Base-by-base conservation (phyloP, 2,329 filamentous ascomycete genomes). In the Phaeosphaeria sp. region DNA sequence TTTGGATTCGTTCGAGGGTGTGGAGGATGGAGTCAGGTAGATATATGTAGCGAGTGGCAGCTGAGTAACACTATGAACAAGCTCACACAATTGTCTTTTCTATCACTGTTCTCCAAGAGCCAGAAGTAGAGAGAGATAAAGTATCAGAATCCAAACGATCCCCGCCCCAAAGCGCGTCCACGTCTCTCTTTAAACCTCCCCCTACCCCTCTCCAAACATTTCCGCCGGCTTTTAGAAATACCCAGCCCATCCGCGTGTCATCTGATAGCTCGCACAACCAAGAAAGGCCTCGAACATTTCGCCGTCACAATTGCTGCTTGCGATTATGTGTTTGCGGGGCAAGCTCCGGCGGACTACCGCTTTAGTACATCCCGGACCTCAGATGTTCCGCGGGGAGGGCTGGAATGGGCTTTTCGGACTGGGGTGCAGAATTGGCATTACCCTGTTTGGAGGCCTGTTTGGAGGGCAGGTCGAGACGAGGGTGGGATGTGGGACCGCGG, bases 241-340 rank as follows among this genome's bases (percentile, higher is more conserved):
- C 30, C 25, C 25, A 27, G n/a, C 36, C 5, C n/a, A 4, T 41
- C 36, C 41, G 17, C 41, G 41, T 15, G 41, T 43, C 41, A 43
- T 43, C 41, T 43, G 41, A 43, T 18, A 43, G n/a, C 41, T 43
- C n/a, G 41, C 41, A 3, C 20, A 18, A 9, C 41, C n/a, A 18
- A 7, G 41, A 18, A 7, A 7, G 41, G 17, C 20, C 41, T 43
- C n/a, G 6, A n/a, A 36, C 11, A 27, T 30, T 54, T 27, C 43
- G 22, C 46, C 33, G 33, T 39, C 9, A 22, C 46, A 52, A 23
- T 39, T 17, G 17, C 27, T 47, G 50, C 43, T 41, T 47, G 46
- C 47, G 48, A 46, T 25, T 23, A n/a, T 25, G 30, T 53, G 50
- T 64, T 65, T 65, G 63, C 63, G 63, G 63, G 63, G 63, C 44